Evolutionary conservation across 176 grass and related monocot species (phyloP).

Genomic region (Oryza brachyantha): DNA sequence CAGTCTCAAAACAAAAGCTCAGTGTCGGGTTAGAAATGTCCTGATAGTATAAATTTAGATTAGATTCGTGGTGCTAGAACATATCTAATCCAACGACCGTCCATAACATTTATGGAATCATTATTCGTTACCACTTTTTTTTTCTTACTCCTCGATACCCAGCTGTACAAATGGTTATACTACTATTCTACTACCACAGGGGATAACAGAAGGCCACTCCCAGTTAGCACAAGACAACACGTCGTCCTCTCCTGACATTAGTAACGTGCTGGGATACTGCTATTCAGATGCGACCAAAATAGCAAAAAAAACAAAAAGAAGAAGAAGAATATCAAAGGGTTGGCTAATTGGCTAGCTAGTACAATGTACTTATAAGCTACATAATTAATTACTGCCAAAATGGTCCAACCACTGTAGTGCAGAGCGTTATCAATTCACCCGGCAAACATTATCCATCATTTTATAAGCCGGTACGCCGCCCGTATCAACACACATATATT

Average conservation of each 20-base stretch:
- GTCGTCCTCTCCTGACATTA: neutral
- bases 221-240: neutral
- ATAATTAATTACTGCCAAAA: neutral
- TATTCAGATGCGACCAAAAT: neutral
- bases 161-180: too few relatives aligned
- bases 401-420: neutral
- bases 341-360: neutral
- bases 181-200: too few relatives aligned
- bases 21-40: too few relatives aligned
- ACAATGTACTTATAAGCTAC: neutral
- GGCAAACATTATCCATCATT: neutral
- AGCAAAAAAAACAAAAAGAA: neutral
- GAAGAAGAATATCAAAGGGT: neutral
- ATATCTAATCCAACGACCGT: too few relatives aligned
- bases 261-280: neutral
- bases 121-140: too few relatives aligned
- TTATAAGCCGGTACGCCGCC: neutral
- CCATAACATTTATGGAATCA: too few relatives aligned
- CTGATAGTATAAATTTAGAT: too few relatives aligned
- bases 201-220: too few relatives aligned
- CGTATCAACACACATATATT: neutral
- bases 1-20: too few relatives aligned
- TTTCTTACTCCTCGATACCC: too few relatives aligned
- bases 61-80: too few relatives aligned
- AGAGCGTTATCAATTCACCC: neutral